Evolutionary conservation across 108 stramenopile species (phyloP), one percentile per base, ranked within the genome.

Genomic region (Seminavis robusta): DNA sequence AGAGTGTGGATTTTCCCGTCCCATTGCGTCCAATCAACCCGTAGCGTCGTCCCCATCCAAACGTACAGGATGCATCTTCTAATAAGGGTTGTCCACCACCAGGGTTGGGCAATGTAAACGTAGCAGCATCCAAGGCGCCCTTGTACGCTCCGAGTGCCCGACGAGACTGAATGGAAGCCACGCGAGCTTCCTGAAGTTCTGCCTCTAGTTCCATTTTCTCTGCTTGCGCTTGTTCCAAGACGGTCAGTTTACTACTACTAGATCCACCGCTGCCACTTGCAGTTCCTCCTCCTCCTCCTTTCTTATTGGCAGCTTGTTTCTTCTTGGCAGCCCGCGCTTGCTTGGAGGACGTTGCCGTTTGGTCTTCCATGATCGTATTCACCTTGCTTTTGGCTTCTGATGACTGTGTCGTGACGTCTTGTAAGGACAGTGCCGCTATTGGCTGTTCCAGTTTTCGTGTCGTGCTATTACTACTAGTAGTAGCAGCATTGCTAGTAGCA

Each of bases 1-100:
- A 47, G 42, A 92, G 56, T 24, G 91, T 93, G 26, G 90, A 87
- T 63, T 95, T 97, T 1, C 96, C 96, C 42, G 80, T 76, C 2
- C 88, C 94, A 67, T 96, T 96, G 8, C 83, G 55, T 6, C 96
- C 94, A 58, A 95, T 86, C 27, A 96, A 56, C 19, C 95, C 95
- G 65, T 95, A 95, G 24, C 89, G 51, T 7, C 84, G 63, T 16
- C 86, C 86, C 29, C 59, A 37, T 7, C 75, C 73, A 11, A 94
- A 48, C 1, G 69, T 84, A 32, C 87, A 67, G n/a, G 65, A 52
- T 5, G 88, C 88, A 63, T 86, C 78, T 56, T 74, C 48, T 56
- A 94, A 62, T 9, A 94, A 65, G 33, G 77, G 68, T 33, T 62
- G 86, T 17, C 81, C 79, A 20, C 86, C 86, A 11, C 65, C 63